Evolutionary conservation across 148 eudicot species (phyloP).

Genomic region (Rhododendron kiyosumense): DNA sequence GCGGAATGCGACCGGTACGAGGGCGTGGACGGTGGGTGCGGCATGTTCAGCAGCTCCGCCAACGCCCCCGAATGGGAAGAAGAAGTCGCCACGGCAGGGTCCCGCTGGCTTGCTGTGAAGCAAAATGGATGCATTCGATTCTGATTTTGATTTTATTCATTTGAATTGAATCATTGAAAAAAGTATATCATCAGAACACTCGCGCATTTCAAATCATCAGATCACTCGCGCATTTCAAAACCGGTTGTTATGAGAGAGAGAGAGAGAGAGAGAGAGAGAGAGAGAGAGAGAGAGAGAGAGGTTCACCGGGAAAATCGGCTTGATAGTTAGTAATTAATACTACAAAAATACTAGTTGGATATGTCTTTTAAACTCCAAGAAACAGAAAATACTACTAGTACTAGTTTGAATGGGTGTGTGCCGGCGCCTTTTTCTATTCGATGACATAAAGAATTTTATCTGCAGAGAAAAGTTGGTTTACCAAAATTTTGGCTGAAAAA

Average conservation of each 20-base stretch:
- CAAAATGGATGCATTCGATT: constrained; percentile 53
- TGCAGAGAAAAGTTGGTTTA: neutral
- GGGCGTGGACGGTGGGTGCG: neutral
- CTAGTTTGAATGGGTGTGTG: neutral
- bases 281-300: neutral
- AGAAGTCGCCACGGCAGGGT: constrained; percentile 18
- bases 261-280: neutral
- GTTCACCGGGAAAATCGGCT: neutral
- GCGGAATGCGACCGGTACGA: neutral
- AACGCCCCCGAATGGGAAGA: neutral
- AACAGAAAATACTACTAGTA: neutral
- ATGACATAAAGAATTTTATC: neutral
- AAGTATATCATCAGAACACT: neutral
- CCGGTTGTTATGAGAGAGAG: neutral
- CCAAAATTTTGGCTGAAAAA: too few species aligned
- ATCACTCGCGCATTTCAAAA: neutral
- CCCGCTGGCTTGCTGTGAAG: constrained; percentile 35
- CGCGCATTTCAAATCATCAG: neutral
- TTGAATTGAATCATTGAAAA: neutral
- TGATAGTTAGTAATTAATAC: too few species aligned
- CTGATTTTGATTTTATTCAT: neutral
- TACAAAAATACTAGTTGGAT: too few species aligned
- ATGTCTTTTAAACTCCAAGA: neutral
- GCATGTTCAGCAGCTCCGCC: constrained; percentile 9
- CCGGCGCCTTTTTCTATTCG: neutral